Percentiles rank a stretch among this genome's conserved stretches.
These are phyloP conservation scores for Handroanthus guayacan DNA, from an alignment of 257 asterid species.

Conservation along the genomic window DNA sequence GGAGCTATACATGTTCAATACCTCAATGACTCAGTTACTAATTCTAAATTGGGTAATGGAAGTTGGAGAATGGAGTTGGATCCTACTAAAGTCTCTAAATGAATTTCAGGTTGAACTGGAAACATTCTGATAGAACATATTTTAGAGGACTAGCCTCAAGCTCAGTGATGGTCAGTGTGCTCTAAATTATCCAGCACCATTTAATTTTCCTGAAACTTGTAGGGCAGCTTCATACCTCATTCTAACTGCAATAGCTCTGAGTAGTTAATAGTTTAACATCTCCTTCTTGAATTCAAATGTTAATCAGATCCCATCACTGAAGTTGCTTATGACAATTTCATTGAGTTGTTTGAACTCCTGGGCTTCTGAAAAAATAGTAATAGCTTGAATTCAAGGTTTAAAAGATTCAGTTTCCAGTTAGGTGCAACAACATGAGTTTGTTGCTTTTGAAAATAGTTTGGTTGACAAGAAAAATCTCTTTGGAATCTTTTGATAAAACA, in stretches of 20 bases:
- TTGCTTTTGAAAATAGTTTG: slow-evolving; percentile 17
- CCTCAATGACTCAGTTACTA: background rate
- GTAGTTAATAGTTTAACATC: background rate
- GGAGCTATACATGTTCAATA: background rate
- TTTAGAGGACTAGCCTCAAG: background rate
- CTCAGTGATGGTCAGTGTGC: background rate
- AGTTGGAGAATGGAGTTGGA: slow-evolving; percentile 1
- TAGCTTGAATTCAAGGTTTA: background rate
- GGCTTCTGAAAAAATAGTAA: background rate
- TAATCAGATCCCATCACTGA: background rate
- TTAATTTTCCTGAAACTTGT: background rate
- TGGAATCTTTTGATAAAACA: background rate
- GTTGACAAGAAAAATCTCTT: background rate
- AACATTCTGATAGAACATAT: background rate
- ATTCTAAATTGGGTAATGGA: background rate
- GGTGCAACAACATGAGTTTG: background rate
- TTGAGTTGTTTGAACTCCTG: background rate
- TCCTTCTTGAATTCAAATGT: background rate
- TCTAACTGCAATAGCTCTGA: background rate
- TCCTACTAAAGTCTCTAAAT: background rate
- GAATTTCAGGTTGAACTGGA: background rate
- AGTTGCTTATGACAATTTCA: slow-evolving; percentile 14
- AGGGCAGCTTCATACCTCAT: background rate
- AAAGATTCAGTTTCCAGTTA: background rate
- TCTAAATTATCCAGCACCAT: background rate